Conservation (phyloP, 805 yeast species). For the Candida ipomoeae region DNA sequence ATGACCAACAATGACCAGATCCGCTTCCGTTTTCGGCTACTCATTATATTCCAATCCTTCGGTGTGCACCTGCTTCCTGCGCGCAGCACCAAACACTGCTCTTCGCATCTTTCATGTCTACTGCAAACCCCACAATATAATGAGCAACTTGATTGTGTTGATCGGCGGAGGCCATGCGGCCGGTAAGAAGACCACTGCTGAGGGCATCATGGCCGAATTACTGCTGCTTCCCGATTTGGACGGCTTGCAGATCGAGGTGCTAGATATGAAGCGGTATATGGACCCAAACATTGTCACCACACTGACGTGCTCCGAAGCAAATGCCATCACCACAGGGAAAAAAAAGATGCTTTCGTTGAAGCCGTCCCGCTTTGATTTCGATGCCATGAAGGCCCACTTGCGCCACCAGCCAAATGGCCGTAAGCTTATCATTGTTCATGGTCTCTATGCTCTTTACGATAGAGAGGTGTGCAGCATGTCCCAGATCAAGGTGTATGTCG, state of each 20-base stretch:
- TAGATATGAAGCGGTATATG: constrained; percentile 45
- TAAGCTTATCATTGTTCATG: constrained; percentile 52
- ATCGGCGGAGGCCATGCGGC: constrained; percentile 63
- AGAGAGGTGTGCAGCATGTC: constrained; percentile 51
- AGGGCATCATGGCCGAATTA: constrained; percentile 30
- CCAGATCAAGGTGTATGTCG: constrained; percentile 67
- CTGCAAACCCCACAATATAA: background rate
- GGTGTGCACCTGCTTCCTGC: background rate
- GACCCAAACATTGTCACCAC: constrained; percentile 14
- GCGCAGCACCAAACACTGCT: background rate
- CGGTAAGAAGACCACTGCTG: constrained; percentile 44
- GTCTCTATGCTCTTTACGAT: constrained; percentile 76
- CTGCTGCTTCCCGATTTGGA: constrained; percentile 9
- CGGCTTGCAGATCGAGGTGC: constrained; percentile 23
- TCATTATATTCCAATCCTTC: background rate
- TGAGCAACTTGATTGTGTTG: constrained; percentile 35
- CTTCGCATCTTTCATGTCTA: background rate
- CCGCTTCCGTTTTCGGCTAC: background rate
- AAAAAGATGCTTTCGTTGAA: constrained; percentile 21
- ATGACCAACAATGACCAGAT: too few species aligned
- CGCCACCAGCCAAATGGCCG: constrained; percentile 20
- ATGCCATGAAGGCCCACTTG: constrained; percentile 18
- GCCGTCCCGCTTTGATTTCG: constrained; percentile 44
- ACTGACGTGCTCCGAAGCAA: constrained; percentile 17
- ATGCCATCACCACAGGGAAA: constrained; percentile 27